Evolutionary conservation across 225 moss, liverwort and hornwort species (phyloP).

Genomic region (Neckera pumila): DNA sequence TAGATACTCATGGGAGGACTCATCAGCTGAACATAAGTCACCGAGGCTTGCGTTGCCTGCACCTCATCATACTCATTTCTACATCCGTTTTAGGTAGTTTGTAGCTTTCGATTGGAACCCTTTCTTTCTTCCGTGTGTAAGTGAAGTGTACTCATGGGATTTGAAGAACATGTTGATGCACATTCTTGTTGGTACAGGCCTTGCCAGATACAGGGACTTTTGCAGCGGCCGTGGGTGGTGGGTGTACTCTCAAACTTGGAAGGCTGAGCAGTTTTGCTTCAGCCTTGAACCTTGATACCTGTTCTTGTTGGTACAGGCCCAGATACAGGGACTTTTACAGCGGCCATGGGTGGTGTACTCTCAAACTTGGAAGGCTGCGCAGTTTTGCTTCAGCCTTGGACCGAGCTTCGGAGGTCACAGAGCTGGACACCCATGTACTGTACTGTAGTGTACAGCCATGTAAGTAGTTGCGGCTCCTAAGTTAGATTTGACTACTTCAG

Average conservation of each 20-base stretch:
- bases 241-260: background rate
- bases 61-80: background rate
- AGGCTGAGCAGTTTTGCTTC: background rate
- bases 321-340: background rate
- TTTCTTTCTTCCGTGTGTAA: background rate
- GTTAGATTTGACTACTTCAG: background rate
- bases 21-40: conserved; percentile 7
- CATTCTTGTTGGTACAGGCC: background rate
- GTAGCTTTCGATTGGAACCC: background rate
- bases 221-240: background rate
- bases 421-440: background rate
- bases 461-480: background rate
- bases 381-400: background rate
- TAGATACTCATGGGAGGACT: background rate
- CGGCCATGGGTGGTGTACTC: background rate
- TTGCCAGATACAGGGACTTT: background rate
- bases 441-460: background rate
- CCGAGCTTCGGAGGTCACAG: background rate
- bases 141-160: background rate
- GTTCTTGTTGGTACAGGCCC: background rate
- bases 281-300: background rate
- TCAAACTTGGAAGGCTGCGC: background rate
- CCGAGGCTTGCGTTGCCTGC: background rate
- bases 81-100: background rate
- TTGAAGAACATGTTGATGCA: background rate